These are phyloP conservation scores for Diplogelasinospora grovesii DNA, from an alignment of 495 filamentous ascomycete species.

Conservation along the genomic window DNA sequence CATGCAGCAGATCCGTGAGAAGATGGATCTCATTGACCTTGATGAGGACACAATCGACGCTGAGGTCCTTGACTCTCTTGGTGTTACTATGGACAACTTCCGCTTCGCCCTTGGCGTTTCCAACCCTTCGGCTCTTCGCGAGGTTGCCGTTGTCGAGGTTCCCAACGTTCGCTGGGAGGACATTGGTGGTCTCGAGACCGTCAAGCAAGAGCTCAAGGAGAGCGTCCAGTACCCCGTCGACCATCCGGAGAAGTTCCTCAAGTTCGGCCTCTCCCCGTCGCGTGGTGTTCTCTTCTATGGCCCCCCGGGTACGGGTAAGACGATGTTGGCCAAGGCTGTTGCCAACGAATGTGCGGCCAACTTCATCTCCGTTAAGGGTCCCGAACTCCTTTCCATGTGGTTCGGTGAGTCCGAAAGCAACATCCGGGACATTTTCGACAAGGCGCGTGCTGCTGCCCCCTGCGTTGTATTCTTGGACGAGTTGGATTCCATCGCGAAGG, in stretches of 20 bases:
- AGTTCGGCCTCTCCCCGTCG: conserved; percentile 96
- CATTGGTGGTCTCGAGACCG: conserved; percentile 94
- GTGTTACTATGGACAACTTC: conserved; percentile 99
- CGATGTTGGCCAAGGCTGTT: conserved; percentile 96
- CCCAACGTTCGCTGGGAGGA: conserved; percentile 99
- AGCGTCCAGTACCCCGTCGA: conserved; percentile 98
- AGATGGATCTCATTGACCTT: conserved; percentile 99
- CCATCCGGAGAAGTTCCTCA: conserved; percentile 99
- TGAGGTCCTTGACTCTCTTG: conserved; percentile 94
- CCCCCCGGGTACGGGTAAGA: conserved; percentile 99
- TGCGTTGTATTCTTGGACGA: conserved; percentile 99
- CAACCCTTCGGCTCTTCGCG: conserved; percentile 96
- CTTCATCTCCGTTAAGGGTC: conserved; percentile 98
- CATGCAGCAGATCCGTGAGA: conserved; percentile 99
- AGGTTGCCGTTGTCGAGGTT: conserved; percentile 97
- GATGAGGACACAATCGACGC: conserved; percentile 99
- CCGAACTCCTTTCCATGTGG: conserved; percentile 98
- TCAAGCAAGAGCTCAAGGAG: conserved; percentile 99
- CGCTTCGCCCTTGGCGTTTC: conserved; percentile 94
- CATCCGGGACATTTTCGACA: conserved; percentile 99
- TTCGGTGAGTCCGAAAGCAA: conserved; percentile 99
- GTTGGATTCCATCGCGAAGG: conserved; percentile 98
- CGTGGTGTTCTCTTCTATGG: conserved; percentile 98
- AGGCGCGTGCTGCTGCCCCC: conserved; percentile 95
- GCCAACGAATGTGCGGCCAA: conserved; percentile 99